Evolutionary conservation across 2,329 filamentous ascomycete species (phyloP).

Genomic region (Aspergillus vadensis): DNA sequence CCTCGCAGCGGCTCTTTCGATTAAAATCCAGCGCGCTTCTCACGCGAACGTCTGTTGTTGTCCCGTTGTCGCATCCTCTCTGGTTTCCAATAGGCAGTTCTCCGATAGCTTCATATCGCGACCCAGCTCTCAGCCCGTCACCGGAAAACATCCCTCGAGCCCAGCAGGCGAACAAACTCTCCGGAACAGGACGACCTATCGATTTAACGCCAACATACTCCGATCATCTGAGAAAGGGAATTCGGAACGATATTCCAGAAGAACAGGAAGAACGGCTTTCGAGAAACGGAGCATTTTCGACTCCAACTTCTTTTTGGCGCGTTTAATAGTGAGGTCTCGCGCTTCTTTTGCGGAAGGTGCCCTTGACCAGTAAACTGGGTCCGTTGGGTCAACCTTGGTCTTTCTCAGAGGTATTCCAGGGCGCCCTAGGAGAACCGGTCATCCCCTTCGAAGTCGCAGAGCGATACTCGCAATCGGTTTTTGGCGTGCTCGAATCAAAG

Average conservation of each 20-base stretch:
- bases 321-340: not conserved
- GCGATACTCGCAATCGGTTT: not conserved
- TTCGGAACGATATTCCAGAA: not conserved
- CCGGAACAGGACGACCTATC: not conserved
- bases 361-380: not conserved
- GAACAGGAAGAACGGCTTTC: not conserved
- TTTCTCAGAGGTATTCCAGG: not conserved
- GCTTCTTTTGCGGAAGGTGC: not conserved
- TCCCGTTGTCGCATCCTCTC: conserved; percentile 22
- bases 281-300: not conserved
- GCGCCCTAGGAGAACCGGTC: not conserved
- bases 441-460: not conserved
- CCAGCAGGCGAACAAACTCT: not conserved
- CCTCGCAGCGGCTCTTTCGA: conserved; percentile 11
- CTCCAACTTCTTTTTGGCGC: not conserved
- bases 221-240: not conserved
- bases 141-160: conserved; percentile 4
- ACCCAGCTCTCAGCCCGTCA: conserved; percentile 15
- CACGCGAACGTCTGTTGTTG: conserved; percentile 15
- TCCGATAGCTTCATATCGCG: conserved; percentile 24
- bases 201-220: not conserved
- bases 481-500: conserved; percentile 1
- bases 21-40: not conserved
- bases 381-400: not conserved
- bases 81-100: conserved; percentile 12